Percentiles rank a stretch among this genome's conserved stretches.
Conservation (phyloP, 257 asterid species). For the Gentiana macrophylla region DNA sequence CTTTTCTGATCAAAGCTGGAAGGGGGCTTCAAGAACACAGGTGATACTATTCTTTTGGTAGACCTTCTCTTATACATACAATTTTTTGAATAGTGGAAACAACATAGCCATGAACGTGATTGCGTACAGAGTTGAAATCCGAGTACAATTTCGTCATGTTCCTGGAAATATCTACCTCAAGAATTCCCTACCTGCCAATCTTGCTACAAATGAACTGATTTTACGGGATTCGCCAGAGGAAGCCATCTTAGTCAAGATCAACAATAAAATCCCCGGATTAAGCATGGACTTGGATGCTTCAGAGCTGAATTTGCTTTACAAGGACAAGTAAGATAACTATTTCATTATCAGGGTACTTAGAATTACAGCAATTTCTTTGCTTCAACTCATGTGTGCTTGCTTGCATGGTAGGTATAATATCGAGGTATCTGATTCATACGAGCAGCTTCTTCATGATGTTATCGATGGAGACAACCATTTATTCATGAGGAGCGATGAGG, state of each 20-base stretch:
- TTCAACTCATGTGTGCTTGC: background rate
- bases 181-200: slow-evolving; percentile 12
- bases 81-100: background rate
- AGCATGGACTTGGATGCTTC: slow-evolving; percentile 40
- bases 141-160: slow-evolving; percentile 33
- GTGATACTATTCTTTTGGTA: slow-evolving; percentile 6
- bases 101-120: too few species aligned
- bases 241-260: slow-evolving; percentile 32
- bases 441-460: slow-evolving; percentile 42
- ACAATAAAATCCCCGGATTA: slow-evolving; percentile 45
- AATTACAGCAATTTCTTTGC: background rate
- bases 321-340: slow-evolving; percentile 29
- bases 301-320: slow-evolving; percentile 44
- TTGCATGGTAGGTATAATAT: slow-evolving; percentile 23
- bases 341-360: background rate
- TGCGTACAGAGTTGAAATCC: slow-evolving; percentile 34
- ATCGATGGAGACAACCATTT: slow-evolving; percentile 44
- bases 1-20: slow-evolving; percentile 43
- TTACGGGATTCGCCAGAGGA: slow-evolving; percentile 39
- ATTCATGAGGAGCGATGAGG: slow-evolving; percentile 50
- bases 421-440: slow-evolving; percentile 39
- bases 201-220: slow-evolving; percentile 36
- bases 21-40: slow-evolving; percentile 29
- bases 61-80: background rate
- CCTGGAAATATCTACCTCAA: slow-evolving; percentile 32